Evolutionary conservation across 2,329 filamentous ascomycete species (phyloP).

Genomic region (Botryotinia narcissicola): DNA sequence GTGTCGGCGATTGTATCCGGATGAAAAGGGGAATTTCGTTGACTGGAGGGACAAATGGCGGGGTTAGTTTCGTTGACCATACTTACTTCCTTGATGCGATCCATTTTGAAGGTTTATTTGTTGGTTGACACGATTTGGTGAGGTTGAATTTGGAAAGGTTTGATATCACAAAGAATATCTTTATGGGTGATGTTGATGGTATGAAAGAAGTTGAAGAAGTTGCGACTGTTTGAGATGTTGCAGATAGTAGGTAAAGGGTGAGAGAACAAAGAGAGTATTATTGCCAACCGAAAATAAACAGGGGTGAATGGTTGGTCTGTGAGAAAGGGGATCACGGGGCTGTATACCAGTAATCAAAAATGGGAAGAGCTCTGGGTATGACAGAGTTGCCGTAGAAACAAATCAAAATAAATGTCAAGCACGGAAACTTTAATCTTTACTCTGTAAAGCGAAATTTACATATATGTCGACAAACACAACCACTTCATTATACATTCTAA

Average conservation of each 20-base stretch:
- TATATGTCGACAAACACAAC: slow-evolving; percentile 4
- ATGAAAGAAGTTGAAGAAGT: slow-evolving; percentile 13
- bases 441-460: background rate
- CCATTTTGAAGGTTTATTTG: slow-evolving; percentile 55
- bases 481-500: slow-evolving; percentile 11
- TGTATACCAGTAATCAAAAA: slow-evolving; percentile 13
- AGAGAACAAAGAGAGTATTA: slow-evolving; percentile 15
- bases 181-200: slow-evolving; percentile 17
- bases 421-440: background rate
- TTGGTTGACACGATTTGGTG: background rate
- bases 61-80: slow-evolving; percentile 33
- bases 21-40: slow-evolving; percentile 5
- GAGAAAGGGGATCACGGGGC: slow-evolving; percentile 17
- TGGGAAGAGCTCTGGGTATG: slow-evolving; percentile 2
- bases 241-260: slow-evolving; percentile 14
- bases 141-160: background rate
- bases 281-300: slow-evolving; percentile 22
- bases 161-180: slow-evolving; percentile 11
- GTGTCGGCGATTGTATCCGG: slow-evolving; percentile 5
- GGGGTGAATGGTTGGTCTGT: slow-evolving; percentile 20
- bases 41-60: slow-evolving; percentile 30
- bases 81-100: slow-evolving; percentile 87
- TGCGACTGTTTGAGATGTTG: slow-evolving; percentile 16
- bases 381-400: slow-evolving; percentile 24
- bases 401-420: slow-evolving; percentile 18